A percentile compares a stretch with the other conserved stretches of the same genome.
Evolutionary conservation across 768 basidiomycete species (phyloP).

Genomic region (Amanita muscaria): DNA sequence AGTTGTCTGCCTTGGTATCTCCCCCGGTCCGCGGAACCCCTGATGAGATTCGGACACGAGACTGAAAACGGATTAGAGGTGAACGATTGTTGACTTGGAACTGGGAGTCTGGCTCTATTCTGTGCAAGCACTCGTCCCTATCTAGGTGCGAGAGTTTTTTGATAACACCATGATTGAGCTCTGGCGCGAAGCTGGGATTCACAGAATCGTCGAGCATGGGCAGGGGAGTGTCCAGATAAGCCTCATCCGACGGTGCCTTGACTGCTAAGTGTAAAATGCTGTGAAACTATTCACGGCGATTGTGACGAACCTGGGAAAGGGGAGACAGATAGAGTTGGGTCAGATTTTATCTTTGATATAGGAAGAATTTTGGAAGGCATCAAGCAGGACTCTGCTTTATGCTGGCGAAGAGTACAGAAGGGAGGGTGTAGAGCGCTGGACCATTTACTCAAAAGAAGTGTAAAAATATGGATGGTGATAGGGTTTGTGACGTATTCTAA

Average conservation of each 20-base stretch:
- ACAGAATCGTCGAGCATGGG: not conserved
- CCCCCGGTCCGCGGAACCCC: slow-evolving; percentile 37
- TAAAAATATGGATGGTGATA: not conserved
- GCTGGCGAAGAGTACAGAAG: no score
- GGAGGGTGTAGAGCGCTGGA: no score
- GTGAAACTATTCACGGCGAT: not conserved
- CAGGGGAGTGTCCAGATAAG: not conserved
- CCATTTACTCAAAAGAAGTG: no score
- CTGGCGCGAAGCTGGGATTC: not conserved
- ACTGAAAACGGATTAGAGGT: slow-evolving; percentile 53
- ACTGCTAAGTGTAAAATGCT: not conserved
- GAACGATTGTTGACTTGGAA: slow-evolving; percentile 8
- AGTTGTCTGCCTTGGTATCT: not conserved
- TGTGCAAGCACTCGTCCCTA: not conserved
- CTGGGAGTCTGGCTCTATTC: not conserved
- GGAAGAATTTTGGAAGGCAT: not conserved
- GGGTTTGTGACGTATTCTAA: slow-evolving; percentile 1
- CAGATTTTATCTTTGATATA: not conserved
- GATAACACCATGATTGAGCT: not conserved
- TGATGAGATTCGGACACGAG: slow-evolving; percentile 71
- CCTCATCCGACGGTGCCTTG: not conserved
- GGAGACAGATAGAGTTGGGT: not conserved
- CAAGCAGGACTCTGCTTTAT: not conserved
- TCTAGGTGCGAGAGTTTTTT: not conserved
- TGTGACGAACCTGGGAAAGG: not conserved